Evolutionary conservation across 2,329 filamentous ascomycete genomes (phyloP).

Genomic region (Arachnomyces sp.): DNA sequence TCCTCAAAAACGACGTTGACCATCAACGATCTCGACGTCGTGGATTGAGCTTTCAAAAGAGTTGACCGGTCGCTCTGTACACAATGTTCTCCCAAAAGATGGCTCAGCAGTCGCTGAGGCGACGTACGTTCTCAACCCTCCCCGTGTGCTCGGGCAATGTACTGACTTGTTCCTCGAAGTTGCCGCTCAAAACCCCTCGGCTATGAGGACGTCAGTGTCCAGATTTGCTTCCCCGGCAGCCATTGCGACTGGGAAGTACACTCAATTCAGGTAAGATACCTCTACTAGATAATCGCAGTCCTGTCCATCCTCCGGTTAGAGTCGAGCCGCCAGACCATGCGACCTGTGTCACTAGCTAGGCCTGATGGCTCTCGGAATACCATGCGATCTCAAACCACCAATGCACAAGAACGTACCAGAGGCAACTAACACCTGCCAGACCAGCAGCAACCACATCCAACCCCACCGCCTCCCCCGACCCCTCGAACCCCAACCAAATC

Average conservation of each 20-base stretch:
- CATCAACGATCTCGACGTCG: conserved; percentile 14
- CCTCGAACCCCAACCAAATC: conserved; percentile 39
- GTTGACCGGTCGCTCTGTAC: conserved; percentile 8
- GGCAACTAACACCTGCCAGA: conserved; percentile 11
- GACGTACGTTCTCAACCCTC: conserved; percentile 31
- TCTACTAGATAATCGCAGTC: background rate
- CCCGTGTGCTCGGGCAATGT: conserved; percentile 1
- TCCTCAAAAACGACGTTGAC: conserved; percentile 14
- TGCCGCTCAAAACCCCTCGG: conserved; percentile 37
- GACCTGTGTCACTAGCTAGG: background rate
- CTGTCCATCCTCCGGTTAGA: conserved; percentile 1
- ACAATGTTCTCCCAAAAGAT: conserved; percentile 42
- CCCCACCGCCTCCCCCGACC: conserved; percentile 24
- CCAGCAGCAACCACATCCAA: conserved; percentile 10
- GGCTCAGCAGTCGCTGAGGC: conserved; percentile 40
- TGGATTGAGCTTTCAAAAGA: conserved; percentile 6
- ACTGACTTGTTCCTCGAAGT: conserved; percentile 29
- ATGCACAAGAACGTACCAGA: too few relatives aligned
- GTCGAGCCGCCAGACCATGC: conserved; percentile 1
- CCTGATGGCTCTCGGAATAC: too few relatives aligned
- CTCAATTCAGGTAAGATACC: conserved; percentile 36
- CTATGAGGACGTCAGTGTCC: conserved; percentile 34
- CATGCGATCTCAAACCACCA: too few relatives aligned
- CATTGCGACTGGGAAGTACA: conserved; percentile 34
- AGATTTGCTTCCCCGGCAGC: conserved; percentile 36